phyloP scores from a whole-genome alignment of 2,329 filamentous ascomycete genomes.

The Aspergillus arachidicola region DNA sequence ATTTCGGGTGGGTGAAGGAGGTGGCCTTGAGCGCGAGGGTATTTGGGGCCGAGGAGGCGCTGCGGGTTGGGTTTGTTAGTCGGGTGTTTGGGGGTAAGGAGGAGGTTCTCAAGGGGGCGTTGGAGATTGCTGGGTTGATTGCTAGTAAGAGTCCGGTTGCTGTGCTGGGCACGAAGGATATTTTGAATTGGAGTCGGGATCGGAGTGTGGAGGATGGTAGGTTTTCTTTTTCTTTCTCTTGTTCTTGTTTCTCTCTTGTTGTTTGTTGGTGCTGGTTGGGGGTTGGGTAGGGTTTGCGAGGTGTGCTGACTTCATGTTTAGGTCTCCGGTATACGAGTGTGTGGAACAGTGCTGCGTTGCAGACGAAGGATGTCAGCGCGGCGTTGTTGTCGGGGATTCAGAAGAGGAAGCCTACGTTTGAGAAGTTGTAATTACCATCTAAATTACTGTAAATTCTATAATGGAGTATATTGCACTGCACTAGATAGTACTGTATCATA shows the following conservation, averaged over 20 bases:
- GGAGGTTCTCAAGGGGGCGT: slow-evolving; percentile 62
- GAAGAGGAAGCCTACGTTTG: slow-evolving; percentile 79
- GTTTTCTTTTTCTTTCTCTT: slow-evolving; percentile 31
- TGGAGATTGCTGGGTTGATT: slow-evolving; percentile 67
- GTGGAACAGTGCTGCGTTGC: slow-evolving; percentile 84
- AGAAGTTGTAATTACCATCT: slow-evolving; percentile 65
- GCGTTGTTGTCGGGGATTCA: slow-evolving; percentile 76
- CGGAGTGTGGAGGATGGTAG: slow-evolving; percentile 74
- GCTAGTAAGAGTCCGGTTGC: slow-evolving; percentile 85
- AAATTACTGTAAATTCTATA: not conserved
- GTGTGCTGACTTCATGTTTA: slow-evolving; percentile 29
- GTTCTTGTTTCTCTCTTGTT: not conserved
- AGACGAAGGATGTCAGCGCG: slow-evolving; percentile 74
- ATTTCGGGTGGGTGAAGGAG: slow-evolving; percentile 52
- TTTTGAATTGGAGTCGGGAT: slow-evolving; percentile 80
- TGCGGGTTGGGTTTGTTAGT: slow-evolving; percentile 48
- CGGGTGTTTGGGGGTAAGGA: slow-evolving; percentile 55
- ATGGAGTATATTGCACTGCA: not conserved
- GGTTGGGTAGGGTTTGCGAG: not conserved
- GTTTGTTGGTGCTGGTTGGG: not conserved
- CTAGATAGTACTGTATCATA: not conserved
- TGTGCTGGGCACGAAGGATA: slow-evolving; percentile 82
- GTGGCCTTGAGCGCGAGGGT: slow-evolving; percentile 47
- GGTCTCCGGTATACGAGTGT: slow-evolving; percentile 79
- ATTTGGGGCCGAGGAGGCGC: slow-evolving; percentile 50